Evolutionary conservation across 2,329 filamentous ascomycete species (phyloP).

Genomic region (Ceratocystis cubensis): DNA sequence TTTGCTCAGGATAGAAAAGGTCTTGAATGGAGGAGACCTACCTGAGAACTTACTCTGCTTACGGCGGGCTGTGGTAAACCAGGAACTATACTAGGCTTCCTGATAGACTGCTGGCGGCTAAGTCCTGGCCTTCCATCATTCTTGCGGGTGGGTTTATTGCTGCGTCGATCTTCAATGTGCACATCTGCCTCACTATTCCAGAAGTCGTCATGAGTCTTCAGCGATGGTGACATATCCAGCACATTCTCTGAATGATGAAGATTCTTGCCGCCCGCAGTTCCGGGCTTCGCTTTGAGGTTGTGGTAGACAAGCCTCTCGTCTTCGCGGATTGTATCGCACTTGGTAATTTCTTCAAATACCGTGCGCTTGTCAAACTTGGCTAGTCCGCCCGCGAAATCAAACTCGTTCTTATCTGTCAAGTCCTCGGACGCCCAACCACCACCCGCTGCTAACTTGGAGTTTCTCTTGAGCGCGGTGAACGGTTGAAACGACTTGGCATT

Average conservation of each 20-base stretch:
- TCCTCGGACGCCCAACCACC: conserved; percentile 93
- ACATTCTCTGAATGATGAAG: conserved; percentile 87
- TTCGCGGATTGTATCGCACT: conserved; percentile 79
- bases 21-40: not conserved
- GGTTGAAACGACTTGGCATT: conserved; percentile 48
- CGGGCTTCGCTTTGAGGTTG: conserved; percentile 58
- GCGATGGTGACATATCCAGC: conserved; percentile 43
- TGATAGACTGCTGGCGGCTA: conserved; percentile 23
- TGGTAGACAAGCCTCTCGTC: conserved; percentile 82
- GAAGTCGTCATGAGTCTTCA: conserved; percentile 39
- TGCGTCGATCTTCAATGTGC: conserved; percentile 21
- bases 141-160: conserved; percentile 13
- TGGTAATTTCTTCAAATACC: conserved; percentile 83
- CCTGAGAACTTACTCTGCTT: conserved; percentile 27
- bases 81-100: conserved; percentile 39
- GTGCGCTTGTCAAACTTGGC: conserved; percentile 91
- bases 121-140: conserved; percentile 15
- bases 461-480: conserved; percentile 47
- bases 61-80: conserved; percentile 32
- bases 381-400: conserved; percentile 80
- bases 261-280: conserved; percentile 73
- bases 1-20: not conserved
- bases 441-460: conserved; percentile 4
- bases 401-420: conserved; percentile 88
- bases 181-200: conserved; percentile 63